Percentiles rank a stretch among this genome's conserved stretches.
Evolutionary conservation across 805 yeast genomes (phyloP).

Genomic region (Saturnispora gosingensis): DNA sequence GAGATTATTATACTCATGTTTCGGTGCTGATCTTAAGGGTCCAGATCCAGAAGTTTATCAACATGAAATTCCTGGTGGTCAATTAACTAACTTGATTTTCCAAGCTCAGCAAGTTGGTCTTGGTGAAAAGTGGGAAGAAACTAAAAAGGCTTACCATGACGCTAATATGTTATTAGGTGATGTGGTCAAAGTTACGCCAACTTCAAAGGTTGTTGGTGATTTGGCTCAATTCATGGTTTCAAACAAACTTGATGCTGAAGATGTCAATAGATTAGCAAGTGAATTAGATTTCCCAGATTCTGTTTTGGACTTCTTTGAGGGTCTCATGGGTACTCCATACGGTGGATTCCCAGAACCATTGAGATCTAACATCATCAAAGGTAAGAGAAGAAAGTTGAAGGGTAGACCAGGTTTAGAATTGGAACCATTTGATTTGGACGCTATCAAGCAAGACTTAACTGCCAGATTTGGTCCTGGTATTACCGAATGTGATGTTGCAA

Average conservation of each 20-base stretch:
- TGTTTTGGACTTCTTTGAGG: conserved; percentile 96
- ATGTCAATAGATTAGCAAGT: conserved; percentile 77
- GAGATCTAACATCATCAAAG: conserved; percentile 81
- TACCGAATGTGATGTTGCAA: conserved; percentile 84
- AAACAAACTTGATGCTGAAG: conserved; percentile 78
- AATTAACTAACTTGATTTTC: conserved; percentile 93
- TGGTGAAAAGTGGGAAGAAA: conserved; percentile 94
- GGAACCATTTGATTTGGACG: conserved; percentile 71
- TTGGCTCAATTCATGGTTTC: conserved; percentile 99
- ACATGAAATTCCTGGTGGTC: conserved; percentile 99
- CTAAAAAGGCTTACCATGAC: conserved; percentile 86
- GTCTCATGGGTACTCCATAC: conserved; percentile 97
- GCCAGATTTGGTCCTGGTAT: conserved; percentile 68
- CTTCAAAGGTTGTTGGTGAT: conserved; percentile 99
- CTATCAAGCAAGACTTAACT: conserved; percentile 62
- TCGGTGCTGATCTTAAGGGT: conserved; percentile 97
- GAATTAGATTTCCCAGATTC: conserved; percentile 98
- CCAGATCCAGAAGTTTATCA: conserved; percentile 99
- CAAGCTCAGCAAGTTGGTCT: conserved; percentile 99
- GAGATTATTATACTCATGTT: conserved; percentile 92
- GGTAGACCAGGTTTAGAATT: conserved; percentile 88
- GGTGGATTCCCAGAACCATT: conserved; percentile 99
- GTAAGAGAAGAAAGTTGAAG: conserved; percentile 85
- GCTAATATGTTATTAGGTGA: conserved; percentile 93
- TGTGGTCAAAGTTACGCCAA: conserved; percentile 96